A percentile compares a stretch with the other conserved stretches of the same genome.
Conservation (phyloP, 106 monocot genomes). For the Dactylorhiza incarnata region DNA sequence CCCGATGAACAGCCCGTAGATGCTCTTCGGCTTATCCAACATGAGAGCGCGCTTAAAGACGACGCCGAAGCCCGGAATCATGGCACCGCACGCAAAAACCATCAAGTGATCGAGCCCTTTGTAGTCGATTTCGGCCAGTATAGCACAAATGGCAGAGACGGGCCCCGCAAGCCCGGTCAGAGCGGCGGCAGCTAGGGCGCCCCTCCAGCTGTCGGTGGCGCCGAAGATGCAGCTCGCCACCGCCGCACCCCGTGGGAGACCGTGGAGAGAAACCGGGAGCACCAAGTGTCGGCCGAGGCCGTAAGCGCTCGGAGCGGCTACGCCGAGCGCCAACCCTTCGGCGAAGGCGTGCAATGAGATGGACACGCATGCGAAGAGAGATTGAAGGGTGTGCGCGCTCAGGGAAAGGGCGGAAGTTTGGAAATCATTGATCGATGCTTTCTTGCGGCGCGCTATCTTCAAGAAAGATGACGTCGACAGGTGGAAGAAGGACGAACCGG, state of each 20-base stretch:
- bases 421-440: slow-evolving; percentile 43
- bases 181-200: slow-evolving; percentile 70
- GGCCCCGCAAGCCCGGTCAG: slow-evolving; percentile 82
- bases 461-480: slow-evolving; percentile 34
- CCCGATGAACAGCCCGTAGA: slow-evolving; percentile 68
- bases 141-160: slow-evolving; percentile 72
- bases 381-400: slow-evolving; percentile 67
- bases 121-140: slow-evolving; percentile 82
- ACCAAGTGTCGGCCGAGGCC: slow-evolving; percentile 91
- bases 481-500: slow-evolving; percentile 46
- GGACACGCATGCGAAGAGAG: slow-evolving; percentile 77
- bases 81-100: slow-evolving; percentile 79
- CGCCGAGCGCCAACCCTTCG: slow-evolving; percentile 85
- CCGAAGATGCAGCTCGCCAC: slow-evolving; percentile 92
- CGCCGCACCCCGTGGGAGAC: slow-evolving; percentile 91
- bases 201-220: slow-evolving; percentile 85
- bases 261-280: slow-evolving; percentile 84
- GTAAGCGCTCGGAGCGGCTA: slow-evolving; percentile 88
- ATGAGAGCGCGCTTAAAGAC: slow-evolving; percentile 51
- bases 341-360: slow-evolving; percentile 76
- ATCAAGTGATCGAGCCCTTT: slow-evolving; percentile 82
- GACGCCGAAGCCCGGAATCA: slow-evolving; percentile 63
- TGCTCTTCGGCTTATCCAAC: slow-evolving; percentile 49
- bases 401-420: slow-evolving; percentile 39
- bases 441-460: slow-evolving; percentile 38